These are phyloP conservation scores for Tricholoma terreum DNA, from an alignment of 768 basidiomycete species.

Conservation along the genomic window DNA sequence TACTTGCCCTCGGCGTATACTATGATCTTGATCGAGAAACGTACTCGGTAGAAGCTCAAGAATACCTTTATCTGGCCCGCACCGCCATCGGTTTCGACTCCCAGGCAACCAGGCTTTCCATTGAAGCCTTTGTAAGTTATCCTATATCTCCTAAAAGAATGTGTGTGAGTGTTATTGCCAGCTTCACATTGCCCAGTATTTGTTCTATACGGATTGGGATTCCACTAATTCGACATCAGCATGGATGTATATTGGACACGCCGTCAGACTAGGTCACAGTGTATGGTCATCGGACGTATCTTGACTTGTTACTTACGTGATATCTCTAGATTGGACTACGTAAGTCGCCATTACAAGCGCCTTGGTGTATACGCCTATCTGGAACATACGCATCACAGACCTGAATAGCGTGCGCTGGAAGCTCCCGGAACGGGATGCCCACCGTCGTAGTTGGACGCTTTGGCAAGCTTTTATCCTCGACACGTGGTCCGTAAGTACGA, in stretches of 20 bases:
- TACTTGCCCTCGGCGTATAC: constrained; percentile 64
- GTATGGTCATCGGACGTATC: constrained; percentile 32
- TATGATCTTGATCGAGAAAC: constrained; percentile 51
- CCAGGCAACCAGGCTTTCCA: constrained; percentile 51
- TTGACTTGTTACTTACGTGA: neutral
- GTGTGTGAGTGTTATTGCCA: constrained; percentile 7
- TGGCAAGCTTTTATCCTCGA: constrained; percentile 67
- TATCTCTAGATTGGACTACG: constrained; percentile 46
- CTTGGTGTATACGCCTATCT: neutral
- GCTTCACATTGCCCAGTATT: constrained; percentile 47
- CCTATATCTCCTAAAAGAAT: neutral
- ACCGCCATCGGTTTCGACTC: constrained; percentile 48
- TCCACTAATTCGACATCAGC: constrained; percentile 42
- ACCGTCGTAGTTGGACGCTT: constrained; percentile 55
- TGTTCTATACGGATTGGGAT: constrained; percentile 53
- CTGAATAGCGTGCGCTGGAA: constrained; percentile 60
- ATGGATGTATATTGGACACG: constrained; percentile 57
- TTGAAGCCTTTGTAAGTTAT: constrained; percentile 53
- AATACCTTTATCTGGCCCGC: constrained; percentile 60
- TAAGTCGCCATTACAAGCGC: constrained; percentile 26
- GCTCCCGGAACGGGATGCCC: constrained; percentile 39
- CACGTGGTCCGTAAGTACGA: constrained; percentile 50
- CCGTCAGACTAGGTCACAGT: constrained; percentile 54
- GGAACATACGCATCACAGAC: constrained; percentile 35
- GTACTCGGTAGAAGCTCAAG: constrained; percentile 51